Conservation (phyloP, 2,329 filamentous ascomycete genomes). For the Penicillium paneum region DNA sequence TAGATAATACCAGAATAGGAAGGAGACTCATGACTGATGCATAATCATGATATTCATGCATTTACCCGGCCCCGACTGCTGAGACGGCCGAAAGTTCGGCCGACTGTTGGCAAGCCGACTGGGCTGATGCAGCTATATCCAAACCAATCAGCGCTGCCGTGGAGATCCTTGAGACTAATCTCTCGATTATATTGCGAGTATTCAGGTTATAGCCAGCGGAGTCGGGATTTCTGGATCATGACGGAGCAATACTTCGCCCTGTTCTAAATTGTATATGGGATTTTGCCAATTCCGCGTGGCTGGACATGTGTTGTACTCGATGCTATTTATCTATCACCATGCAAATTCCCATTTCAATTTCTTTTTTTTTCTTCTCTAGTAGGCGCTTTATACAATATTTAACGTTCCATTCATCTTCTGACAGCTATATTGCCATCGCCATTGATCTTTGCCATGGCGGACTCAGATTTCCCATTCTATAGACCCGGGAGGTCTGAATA, state of each 20-base stretch:
- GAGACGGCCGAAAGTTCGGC: slow-evolving; percentile 15
- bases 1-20: background rate
- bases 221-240: background rate
- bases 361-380: background rate
- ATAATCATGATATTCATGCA: background rate
- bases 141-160: background rate
- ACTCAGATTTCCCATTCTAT: slow-evolving; percentile 9
- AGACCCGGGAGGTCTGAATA: slow-evolving; percentile 8
- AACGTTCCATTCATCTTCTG: background rate
- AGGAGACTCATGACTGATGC: background rate
- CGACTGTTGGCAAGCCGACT: slow-evolving; percentile 16
- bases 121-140: background rate
- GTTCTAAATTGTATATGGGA: slow-evolving; percentile 1
- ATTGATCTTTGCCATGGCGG: background rate
- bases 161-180: background rate
- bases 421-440: background rate
- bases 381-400: background rate
- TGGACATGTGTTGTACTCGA: background rate
- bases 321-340: background rate
- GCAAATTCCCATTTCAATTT: background rate
- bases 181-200: background rate
- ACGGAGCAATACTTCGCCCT: slow-evolving; percentile 7
- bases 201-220: background rate
- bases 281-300: background rate
- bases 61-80: slow-evolving; percentile 9